phyloP scores from a whole-genome alignment of 2,329 filamentous ascomycete species.

The Ceratocystiopsis sp. region DNA sequence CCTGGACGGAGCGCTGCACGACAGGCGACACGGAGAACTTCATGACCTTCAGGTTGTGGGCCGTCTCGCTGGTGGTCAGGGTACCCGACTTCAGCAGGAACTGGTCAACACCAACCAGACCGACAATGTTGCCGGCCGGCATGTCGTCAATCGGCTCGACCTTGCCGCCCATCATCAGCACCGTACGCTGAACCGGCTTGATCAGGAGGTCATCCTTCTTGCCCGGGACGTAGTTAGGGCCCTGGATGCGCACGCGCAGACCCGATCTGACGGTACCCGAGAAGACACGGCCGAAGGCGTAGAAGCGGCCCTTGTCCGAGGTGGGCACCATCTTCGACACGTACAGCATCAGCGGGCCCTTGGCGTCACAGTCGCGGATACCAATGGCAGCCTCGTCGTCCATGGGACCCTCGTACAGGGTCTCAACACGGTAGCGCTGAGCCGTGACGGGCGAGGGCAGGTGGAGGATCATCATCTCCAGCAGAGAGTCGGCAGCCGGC shows the following conservation, averaged over 20 bases:
- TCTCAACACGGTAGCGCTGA: conserved; percentile 96
- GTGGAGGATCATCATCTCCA: conserved; percentile 99
- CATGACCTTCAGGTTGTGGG: conserved; percentile 99
- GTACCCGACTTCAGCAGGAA: conserved; percentile 99
- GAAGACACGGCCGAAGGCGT: conserved; percentile 99
- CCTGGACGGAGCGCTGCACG: conserved; percentile 94
- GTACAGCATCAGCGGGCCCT: conserved; percentile 98
- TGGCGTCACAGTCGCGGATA: conserved; percentile 97
- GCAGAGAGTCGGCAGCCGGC: conserved; percentile 88
- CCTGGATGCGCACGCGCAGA: conserved; percentile 99
- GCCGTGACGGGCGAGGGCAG: conserved; percentile 90
- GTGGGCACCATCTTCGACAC: conserved; percentile 99
- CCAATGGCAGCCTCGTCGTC: conserved; percentile 88
- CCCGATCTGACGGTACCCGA: conserved; percentile 93
- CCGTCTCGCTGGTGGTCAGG: conserved; percentile 88
- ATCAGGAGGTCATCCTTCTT: conserved; percentile 99
- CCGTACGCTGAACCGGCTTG: conserved; percentile 98
- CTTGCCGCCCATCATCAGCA: conserved; percentile 99
- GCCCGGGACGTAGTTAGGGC: conserved; percentile 93
- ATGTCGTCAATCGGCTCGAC: conserved; percentile 97
- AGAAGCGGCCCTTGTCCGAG: conserved; percentile 99
- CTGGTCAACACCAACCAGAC: conserved; percentile 98
- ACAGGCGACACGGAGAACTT: conserved; percentile 99
- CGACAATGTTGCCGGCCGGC: conserved; percentile 98
- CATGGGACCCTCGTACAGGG: conserved; percentile 90